Conservation (phyloP, 495 filamentous ascomycete species). For the Tuber calosporum region DNA sequence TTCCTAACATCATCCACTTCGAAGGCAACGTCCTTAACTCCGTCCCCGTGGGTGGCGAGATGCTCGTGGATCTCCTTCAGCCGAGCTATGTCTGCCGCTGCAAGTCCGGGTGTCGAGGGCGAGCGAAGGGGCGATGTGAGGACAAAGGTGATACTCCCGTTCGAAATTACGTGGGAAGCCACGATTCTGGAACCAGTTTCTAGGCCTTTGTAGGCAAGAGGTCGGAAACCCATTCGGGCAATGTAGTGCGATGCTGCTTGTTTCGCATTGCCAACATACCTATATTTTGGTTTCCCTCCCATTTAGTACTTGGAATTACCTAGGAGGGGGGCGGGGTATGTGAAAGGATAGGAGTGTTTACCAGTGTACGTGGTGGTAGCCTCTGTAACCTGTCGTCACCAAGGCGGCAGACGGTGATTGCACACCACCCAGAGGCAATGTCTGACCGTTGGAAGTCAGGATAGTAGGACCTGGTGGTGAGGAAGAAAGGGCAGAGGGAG, state of each 20-base stretch:
- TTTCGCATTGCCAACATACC: constrained; percentile 83
- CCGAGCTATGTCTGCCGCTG: constrained; percentile 46
- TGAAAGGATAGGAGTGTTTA: constrained; percentile 39
- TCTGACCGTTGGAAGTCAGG: constrained; percentile 43
- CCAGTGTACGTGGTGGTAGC: constrained; percentile 86
- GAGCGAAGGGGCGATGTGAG: constrained; percentile 73
- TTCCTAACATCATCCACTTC: constrained; percentile 76
- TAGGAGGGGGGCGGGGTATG: neutral
- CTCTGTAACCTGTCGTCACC: constrained; percentile 55
- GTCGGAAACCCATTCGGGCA: constrained; percentile 72
- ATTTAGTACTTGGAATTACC: constrained; percentile 2
- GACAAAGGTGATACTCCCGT: constrained; percentile 71
- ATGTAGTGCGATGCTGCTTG: constrained; percentile 82
- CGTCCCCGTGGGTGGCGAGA: constrained; percentile 75
- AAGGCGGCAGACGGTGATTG: constrained; percentile 44
- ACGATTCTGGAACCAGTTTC: constrained; percentile 72
- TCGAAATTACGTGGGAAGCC: constrained; percentile 73
- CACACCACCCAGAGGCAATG: constrained; percentile 41
- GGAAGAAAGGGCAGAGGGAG: constrained; percentile 62
- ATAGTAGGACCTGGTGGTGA: constrained; percentile 46
- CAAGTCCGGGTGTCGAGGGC: constrained; percentile 45
- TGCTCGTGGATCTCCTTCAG: constrained; percentile 59
- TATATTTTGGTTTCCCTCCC: neutral
- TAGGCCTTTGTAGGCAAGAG: constrained; percentile 73
- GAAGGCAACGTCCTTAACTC: constrained; percentile 84